Percentiles rank a stretch among this genome's conserved stretches.
phyloP scores from a whole-genome alignment of 2,329 filamentous ascomycete species.

The Escovopsis weberi region DNA sequence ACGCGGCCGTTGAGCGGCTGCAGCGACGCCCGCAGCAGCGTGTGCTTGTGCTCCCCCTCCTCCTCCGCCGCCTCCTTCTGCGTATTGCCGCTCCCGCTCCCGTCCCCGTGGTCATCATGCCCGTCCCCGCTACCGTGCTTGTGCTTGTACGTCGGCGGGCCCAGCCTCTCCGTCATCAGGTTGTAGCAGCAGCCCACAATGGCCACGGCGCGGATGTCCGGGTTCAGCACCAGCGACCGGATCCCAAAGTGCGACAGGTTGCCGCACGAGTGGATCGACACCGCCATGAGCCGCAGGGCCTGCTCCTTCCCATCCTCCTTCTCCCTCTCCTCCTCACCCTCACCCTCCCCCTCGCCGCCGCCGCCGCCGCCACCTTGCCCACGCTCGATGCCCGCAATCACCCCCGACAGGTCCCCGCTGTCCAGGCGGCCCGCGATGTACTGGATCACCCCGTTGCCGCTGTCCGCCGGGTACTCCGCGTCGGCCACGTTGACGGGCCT shows the following conservation, averaged over 20 bases:
- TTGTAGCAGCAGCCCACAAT: slow-evolving; percentile 99
- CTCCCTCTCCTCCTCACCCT: neutral
- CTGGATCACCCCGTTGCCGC: slow-evolving; percentile 56
- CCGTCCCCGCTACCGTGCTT: no score
- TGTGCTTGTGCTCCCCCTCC: slow-evolving; percentile 76
- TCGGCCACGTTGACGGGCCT: slow-evolving; percentile 33
- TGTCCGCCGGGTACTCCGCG: slow-evolving; percentile 35
- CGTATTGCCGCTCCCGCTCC: slow-evolving; percentile 83
- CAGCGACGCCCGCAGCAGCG: slow-evolving; percentile 55
- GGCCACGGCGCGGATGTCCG: slow-evolving; percentile 73
- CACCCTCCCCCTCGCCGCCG: no score
- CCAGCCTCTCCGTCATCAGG: slow-evolving; percentile 77
- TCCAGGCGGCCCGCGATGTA: slow-evolving; percentile 64
- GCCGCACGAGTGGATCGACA: slow-evolving; percentile 93
- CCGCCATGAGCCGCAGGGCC: slow-evolving; percentile 55
- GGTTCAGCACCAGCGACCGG: slow-evolving; percentile 71
- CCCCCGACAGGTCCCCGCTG: slow-evolving; percentile 54
- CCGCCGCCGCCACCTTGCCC: slow-evolving; percentile 1
- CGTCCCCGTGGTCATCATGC: no score
- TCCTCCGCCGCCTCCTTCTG: slow-evolving; percentile 81
- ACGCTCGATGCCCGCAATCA: slow-evolving; percentile 45
- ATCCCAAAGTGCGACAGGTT: slow-evolving; percentile 95
- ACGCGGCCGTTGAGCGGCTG: slow-evolving; percentile 56
- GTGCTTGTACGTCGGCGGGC: slow-evolving; percentile 74
- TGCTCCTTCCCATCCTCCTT: slow-evolving; percentile 10